Evolutionary conservation across 345 rosid species (phyloP), one percentile per base, ranked within the genome.

Genomic region (Streptanthus diversifolius): DNA sequence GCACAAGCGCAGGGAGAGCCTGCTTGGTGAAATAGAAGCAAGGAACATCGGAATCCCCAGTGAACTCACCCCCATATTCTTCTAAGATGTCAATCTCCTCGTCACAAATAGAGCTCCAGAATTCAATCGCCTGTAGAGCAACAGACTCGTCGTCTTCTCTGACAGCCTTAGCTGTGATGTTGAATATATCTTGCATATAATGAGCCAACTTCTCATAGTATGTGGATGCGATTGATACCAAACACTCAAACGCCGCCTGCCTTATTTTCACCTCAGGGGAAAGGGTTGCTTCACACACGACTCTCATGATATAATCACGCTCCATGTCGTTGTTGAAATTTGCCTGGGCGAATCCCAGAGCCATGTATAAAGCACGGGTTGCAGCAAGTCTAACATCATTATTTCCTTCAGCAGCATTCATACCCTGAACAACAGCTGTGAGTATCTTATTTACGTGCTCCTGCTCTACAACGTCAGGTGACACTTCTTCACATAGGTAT

Each of bases 361-460:
- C 86, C 83, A 84, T 86, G 69, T 82, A 84, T 25, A 84, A 77
- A 19, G 90, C 85, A 58, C 84, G 79, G 7, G 84, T 83, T 32
- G 90, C 90, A 54, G 85, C 90, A 80, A 86, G 87, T 70, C 90
- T 78, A 37, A 84, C 90, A 66, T 86, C 88, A 67, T 72, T 78
- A 58, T 82, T 83, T 25, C 73, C 84, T 66, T 86, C 90, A 5
- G 87, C 75, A 7, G 83, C 80, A 63, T 81, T 86, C 90, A 84
- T 83, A 43, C 87, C 85, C 73, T 86, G 91, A 73, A 86, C 91
- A 55, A 86, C 88, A 62, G 87, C 87, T 3, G 88, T 86, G 68
- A 88, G 89, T 51, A 86, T 88, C 77, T 81, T 88, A 76, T 88
- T 88, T 72, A 88, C 91, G 45, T 88, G 90, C 72, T 88, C 93